Evolutionary conservation across 139 green algal species (phyloP).

Genomic region (Penium margaritaceum): DNA sequence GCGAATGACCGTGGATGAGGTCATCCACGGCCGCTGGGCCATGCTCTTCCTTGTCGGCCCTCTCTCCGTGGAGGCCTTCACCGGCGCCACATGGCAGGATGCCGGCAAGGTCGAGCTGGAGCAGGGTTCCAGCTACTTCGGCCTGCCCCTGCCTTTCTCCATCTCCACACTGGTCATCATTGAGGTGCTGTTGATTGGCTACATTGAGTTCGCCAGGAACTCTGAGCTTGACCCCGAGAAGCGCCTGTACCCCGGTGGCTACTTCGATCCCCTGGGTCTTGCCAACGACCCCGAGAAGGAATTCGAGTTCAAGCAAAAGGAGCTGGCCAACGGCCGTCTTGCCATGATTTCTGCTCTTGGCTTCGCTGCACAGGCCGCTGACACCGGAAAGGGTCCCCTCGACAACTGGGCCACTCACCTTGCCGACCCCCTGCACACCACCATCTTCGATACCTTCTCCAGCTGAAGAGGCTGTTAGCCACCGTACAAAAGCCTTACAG

Average conservation of each 20-base stretch:
- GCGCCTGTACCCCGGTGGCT: constrained; percentile 49
- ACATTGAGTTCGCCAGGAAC: constrained; percentile 46
- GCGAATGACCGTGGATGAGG: constrained; percentile 48
- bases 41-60: constrained; percentile 47
- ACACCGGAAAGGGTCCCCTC: constrained; percentile 48
- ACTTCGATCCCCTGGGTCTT: constrained; percentile 52
- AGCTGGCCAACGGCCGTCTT: constrained; percentile 52
- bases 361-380: constrained; percentile 48
- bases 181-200: constrained; percentile 46
- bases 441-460: constrained; percentile 46
- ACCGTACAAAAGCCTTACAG: too few species aligned
- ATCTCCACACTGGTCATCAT: constrained; percentile 41
- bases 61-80: constrained; percentile 38
- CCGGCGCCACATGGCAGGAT: constrained; percentile 50
- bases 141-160: constrained; percentile 43
- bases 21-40: constrained; percentile 52
- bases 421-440: constrained; percentile 32
- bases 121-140: constrained; percentile 33
- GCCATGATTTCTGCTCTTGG: constrained; percentile 51
- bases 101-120: constrained; percentile 45
- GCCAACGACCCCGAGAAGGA: constrained; percentile 31
- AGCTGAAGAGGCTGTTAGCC: too few species aligned
- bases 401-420: constrained; percentile 46
- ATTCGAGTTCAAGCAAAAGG: constrained; percentile 45
- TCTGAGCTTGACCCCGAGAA: constrained; percentile 44